Evolutionary conservation across 495 filamentous ascomycete species (phyloP).

Genomic region (Hamigera avellanea): DNA sequence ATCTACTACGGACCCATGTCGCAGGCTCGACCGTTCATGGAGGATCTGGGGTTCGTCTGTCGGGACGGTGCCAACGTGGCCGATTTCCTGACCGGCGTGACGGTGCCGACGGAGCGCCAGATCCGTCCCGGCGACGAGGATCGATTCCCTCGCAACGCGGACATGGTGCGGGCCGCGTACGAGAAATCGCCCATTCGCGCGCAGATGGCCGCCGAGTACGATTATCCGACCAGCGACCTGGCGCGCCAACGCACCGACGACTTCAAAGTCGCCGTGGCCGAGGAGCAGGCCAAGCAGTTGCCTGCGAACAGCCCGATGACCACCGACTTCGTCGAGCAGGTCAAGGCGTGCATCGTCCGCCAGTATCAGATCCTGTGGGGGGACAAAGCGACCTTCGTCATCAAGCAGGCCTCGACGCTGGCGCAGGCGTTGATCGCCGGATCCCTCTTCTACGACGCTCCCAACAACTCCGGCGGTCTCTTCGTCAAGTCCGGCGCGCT

Average conservation of each 20-base stretch:
- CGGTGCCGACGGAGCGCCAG: conserved; percentile 53
- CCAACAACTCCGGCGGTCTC: conserved; percentile 28
- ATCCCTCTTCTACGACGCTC: conserved; percentile 29
- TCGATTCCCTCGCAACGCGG: conserved; percentile 35
- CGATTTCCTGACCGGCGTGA: conserved; percentile 60
- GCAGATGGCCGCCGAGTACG: conserved; percentile 33
- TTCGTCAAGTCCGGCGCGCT: conserved; percentile 43
- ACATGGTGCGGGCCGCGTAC: conserved; percentile 26
- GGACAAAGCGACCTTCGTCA: conserved; percentile 46
- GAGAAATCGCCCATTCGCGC: conserved; percentile 23
- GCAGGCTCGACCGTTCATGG: conserved; percentile 55
- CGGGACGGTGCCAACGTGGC: conserved; percentile 57
- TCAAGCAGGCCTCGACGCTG: conserved; percentile 41
- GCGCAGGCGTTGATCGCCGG: conserved; percentile 29
- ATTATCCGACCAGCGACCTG: conserved; percentile 32
- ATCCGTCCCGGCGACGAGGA: conserved; percentile 41
- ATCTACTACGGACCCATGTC: conserved; percentile 49
- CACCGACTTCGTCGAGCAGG: conserved; percentile 44
- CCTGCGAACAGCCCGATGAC: conserved; percentile 41
- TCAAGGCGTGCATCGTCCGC: conserved; percentile 41
- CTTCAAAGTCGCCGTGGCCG: conserved; percentile 36
- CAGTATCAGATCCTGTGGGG: conserved; percentile 50
- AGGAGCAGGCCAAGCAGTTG: conserved; percentile 30
- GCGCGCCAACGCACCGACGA: conserved; percentile 32
- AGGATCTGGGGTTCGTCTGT: conserved; percentile 52